Evolutionary conservation across 331 rosid species (phyloP).

Genomic region (Malus hybrid): DNA sequence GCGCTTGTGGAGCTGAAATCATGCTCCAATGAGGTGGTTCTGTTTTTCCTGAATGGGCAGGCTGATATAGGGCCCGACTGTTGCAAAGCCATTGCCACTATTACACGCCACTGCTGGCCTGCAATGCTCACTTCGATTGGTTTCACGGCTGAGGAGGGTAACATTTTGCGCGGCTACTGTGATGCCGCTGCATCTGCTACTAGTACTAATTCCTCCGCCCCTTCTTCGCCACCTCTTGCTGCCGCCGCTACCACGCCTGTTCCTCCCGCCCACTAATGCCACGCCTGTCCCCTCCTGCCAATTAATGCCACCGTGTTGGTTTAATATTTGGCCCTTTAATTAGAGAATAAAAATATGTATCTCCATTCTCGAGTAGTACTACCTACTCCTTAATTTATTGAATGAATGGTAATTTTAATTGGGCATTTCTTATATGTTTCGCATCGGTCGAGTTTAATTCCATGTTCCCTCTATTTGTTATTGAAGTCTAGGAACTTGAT

Average conservation of each 20-base stretch:
- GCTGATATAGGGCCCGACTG: conserved; percentile 23
- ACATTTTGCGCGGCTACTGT: conserved; percentile 29
- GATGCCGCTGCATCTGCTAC: conserved; percentile 16
- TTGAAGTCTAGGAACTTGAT: too few relatives aligned
- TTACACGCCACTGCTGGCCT: conserved; percentile 38
- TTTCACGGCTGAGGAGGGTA: conserved; percentile 21
- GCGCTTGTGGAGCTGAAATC: conserved; percentile 29
- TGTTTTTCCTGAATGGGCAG: conserved; percentile 25
- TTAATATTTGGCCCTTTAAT: too few relatives aligned
- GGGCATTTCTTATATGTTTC: too few relatives aligned
- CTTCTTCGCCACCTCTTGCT: conserved; percentile 9
- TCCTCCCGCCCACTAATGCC: too few relatives aligned
- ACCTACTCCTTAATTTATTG: too few relatives aligned
- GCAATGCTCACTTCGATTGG: conserved; percentile 33
- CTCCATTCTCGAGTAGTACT: too few relatives aligned
- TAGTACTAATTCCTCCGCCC: not conserved
- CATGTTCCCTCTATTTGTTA: too few relatives aligned
- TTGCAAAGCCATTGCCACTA: conserved; percentile 24
- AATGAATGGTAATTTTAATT: too few relatives aligned
- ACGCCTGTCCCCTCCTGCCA: not conserved
- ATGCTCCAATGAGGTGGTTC: conserved; percentile 30
- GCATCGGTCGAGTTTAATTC: too few relatives aligned
- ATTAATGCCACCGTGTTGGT: not conserved
- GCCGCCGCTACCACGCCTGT: not conserved
- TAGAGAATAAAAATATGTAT: too few relatives aligned